Percentiles rank a stretch among this genome's conserved stretches.
These are phyloP conservation scores for Penicillium psychrofluorescens DNA, from an alignment of 495 filamentous ascomycete species.

Conservation along the genomic window DNA sequence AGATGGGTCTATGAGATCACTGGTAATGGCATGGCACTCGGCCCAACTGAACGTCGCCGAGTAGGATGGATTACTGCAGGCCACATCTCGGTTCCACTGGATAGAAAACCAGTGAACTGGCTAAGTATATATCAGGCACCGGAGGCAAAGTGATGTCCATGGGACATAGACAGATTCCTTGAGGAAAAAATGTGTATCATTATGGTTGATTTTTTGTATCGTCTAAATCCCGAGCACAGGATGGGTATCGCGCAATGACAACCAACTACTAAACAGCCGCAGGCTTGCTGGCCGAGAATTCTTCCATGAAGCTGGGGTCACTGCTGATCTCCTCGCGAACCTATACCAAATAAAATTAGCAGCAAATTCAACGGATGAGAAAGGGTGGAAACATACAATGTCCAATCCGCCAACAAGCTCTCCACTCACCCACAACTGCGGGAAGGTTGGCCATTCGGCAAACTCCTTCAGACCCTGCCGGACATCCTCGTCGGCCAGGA, in stretches of 20 bases:
- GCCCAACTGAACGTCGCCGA: too few species aligned
- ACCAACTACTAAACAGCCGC: conserved; percentile 4
- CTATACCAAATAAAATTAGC: conserved; percentile 37
- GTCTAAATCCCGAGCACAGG: conserved; percentile 6
- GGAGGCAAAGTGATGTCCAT: background rate
- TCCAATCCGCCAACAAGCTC: conserved; percentile 89
- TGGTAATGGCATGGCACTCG: too few species aligned
- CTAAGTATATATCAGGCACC: too few species aligned
- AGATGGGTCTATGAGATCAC: too few species aligned
- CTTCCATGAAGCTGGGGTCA: conserved; percentile 70
- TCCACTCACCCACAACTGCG: conserved; percentile 78
- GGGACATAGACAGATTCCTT: background rate
- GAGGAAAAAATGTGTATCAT: conserved; percentile 16
- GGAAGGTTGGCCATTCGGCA: conserved; percentile 95
- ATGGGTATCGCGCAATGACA: conserved; percentile 18
- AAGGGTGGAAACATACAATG: conserved; percentile 61
- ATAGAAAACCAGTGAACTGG: too few species aligned
- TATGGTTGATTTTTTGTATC: conserved; percentile 7
- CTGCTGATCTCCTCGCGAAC: conserved; percentile 68
- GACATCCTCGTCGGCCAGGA: conserved; percentile 94
- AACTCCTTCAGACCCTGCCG: conserved; percentile 91
- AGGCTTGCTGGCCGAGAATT: conserved; percentile 47
- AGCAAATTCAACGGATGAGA: conserved; percentile 1
- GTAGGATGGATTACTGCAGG: too few species aligned
- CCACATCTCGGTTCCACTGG: too few species aligned